Base-by-base conservation (phyloP, 148 eudicot species). In the Limonium bicolor region DNA sequence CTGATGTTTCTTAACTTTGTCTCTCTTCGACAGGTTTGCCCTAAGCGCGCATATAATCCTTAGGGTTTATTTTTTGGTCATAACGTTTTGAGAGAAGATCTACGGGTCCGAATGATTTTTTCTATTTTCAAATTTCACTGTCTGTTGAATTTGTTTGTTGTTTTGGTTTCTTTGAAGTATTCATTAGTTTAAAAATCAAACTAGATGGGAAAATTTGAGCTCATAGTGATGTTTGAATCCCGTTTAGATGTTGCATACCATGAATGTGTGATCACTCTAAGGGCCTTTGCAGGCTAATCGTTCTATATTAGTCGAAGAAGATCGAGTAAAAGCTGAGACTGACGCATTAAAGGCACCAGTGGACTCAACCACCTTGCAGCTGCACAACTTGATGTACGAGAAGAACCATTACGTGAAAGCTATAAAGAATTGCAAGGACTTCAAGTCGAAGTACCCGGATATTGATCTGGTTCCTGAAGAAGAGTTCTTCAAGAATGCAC, bases 371-470 rank as follows among this genome's bases (percentile, higher is more conserved):
- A 81, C 85, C 16, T 61, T 90, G 76, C 95, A 90, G 62, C 92
- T 90, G 18, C 95, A 90, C 55, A 90, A 84, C 56, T 69, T 90
- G 74, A 84, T 80, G 82, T 84, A 90, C 57, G 99, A 90, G 73
- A 90, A 90, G 64, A 90, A 68, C 64, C 88, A 85, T 61, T 81
- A 90, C 41, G 58, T 90, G 45, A 90, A 90, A 68, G 99, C 99
- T 27, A 90, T 90, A 57, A 84, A 85, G 66, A 87, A 87, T 36
- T 90, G 93, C 88, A 84, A 74, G 53, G 99, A 90, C 58, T 90
- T 84, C 61, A 90, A 85, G 73, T 84, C 99, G 2, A 90, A 85
- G 64, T 73, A 90, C 73, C 93, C 88, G 16, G 88, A 80, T 54
- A 90, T 90, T 62, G 77, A 90, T 55, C 93, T 90, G 44, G 93